Conservation (phyloP, 2,329 filamentous ascomycete genomes). For the Cytospora paraplurivora region DNA sequence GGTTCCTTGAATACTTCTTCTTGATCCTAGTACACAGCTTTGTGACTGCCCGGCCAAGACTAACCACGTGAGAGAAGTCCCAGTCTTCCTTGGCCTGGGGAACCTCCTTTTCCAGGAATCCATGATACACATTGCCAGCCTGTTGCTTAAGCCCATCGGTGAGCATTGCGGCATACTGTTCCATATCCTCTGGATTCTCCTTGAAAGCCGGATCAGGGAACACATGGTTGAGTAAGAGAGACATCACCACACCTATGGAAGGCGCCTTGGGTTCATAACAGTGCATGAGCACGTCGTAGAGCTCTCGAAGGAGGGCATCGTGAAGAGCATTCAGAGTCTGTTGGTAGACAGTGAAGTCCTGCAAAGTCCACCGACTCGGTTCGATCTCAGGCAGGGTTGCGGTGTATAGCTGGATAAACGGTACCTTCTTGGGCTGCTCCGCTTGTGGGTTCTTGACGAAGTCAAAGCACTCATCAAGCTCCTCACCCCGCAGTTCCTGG, state of each 20-base stretch:
- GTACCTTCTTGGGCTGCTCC: constrained; percentile 65
- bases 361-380: constrained; percentile 65
- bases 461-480: constrained; percentile 80
- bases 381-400: constrained; percentile 58
- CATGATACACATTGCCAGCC: constrained; percentile 78
- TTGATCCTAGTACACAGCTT: constrained; percentile 86
- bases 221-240: constrained; percentile 79
- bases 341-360: constrained; percentile 72
- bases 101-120: constrained; percentile 76
- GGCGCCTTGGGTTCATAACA: constrained; percentile 90
- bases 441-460: constrained; percentile 73
- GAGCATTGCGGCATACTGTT: constrained; percentile 72
- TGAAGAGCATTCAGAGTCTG: constrained; percentile 74
- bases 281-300: constrained; percentile 84
- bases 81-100: constrained; percentile 79
- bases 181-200: constrained; percentile 67
- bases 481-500: constrained; percentile 77
- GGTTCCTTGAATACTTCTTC: constrained; percentile 87
- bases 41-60: constrained; percentile 82
- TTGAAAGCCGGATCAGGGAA: constrained; percentile 76
- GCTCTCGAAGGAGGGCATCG: constrained; percentile 79
- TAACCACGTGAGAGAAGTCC: constrained; percentile 89
- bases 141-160: constrained; percentile 71
- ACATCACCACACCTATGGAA: constrained; percentile 76
- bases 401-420: constrained; percentile 55